Evolutionary conservation across 139 green algal species (phyloP).

Genomic region (Auxenochlorella pyrenoidosa): DNA sequence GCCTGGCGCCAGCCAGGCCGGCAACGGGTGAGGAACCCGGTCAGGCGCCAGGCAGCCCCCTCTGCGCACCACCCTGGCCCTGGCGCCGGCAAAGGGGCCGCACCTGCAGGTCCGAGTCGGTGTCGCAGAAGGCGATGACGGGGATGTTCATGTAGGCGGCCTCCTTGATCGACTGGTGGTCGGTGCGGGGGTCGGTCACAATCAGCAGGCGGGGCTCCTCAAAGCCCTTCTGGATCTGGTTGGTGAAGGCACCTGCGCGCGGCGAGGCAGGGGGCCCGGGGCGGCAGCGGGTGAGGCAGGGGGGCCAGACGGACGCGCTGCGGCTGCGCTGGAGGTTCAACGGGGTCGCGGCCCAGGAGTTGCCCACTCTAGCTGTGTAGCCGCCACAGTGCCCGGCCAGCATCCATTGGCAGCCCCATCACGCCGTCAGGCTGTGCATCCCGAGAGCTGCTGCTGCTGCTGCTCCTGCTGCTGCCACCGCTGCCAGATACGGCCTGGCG

Average conservation of each 20-base stretch:
- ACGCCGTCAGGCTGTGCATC: too few relatives aligned
- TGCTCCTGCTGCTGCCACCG: too few relatives aligned
- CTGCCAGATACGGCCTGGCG: too few relatives aligned
- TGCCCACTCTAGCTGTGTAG: too few relatives aligned
- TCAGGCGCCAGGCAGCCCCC: too few relatives aligned
- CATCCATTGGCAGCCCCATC: too few relatives aligned
- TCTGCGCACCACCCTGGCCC: too few relatives aligned
- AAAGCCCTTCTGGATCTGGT: constrained; percentile 98
- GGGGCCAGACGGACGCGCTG: neutral
- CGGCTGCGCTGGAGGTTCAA: neutral
- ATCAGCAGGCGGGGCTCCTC: constrained; percentile 98
- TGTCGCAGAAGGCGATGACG: constrained; percentile 99
- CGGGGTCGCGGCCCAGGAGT: neutral
- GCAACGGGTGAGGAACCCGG: too few relatives aligned
- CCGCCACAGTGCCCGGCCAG: too few relatives aligned
- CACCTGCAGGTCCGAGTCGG: constrained; percentile 84
- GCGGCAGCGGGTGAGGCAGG: neutral
- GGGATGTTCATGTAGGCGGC: constrained; percentile 99
- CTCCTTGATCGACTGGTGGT: constrained; percentile 98
- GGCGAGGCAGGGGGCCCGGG: neutral
- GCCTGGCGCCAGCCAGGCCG: too few relatives aligned
- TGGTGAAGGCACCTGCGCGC: constrained; percentile 95
- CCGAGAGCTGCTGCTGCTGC: too few relatives aligned
- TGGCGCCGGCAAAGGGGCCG: too few relatives aligned
- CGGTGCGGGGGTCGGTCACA: constrained; percentile 93